Evolutionary conservation across 331 rosid species (phyloP).

Genomic region (Malus hybrid): DNA sequence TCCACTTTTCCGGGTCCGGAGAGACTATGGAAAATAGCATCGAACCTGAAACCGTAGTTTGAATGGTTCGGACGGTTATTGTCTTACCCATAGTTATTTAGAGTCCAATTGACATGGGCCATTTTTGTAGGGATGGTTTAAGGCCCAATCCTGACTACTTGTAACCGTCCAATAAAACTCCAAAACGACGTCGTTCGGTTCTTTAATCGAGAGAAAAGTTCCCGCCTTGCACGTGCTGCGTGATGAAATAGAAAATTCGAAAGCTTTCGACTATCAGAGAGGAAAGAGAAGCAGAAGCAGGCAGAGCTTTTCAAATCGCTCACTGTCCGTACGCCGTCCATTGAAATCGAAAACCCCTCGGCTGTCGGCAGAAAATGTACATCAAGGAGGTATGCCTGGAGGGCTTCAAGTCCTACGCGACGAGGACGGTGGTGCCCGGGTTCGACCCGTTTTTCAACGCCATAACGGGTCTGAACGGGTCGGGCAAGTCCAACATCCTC

Average conservation of each 20-base stretch:
- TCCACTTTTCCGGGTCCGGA: no score
- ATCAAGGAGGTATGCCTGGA: constrained; percentile 85
- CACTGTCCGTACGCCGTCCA: neutral
- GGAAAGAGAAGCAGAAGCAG: neutral
- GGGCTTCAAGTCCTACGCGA: constrained; percentile 97
- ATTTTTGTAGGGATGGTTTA: no score
- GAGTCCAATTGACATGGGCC: no score
- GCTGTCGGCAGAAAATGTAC: constrained; percentile 31
- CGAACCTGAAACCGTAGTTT: no score
- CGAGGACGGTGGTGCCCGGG: constrained; percentile 84
- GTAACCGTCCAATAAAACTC: no score
- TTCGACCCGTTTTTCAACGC: constrained; percentile 92
- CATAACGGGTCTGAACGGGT: constrained; percentile 88
- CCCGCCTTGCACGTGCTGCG: constrained; percentile 6
- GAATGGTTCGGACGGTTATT: no score
- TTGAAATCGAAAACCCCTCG: neutral
- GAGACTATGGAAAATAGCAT: no score
- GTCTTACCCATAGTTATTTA: no score
- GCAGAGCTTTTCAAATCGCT: neutral
- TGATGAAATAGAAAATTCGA: neutral
- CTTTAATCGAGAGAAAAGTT: neutral
- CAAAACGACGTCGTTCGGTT: neutral
- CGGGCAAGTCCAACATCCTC: constrained; percentile 94
- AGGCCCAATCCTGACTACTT: neutral
- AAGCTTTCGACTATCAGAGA: neutral